A percentile compares a stretch with the other conserved stretches of the same genome.
These are phyloP conservation scores for Paecilomyces niveus DNA, from an alignment of 2,329 filamentous ascomycete genomes.

Conservation along the genomic window DNA sequence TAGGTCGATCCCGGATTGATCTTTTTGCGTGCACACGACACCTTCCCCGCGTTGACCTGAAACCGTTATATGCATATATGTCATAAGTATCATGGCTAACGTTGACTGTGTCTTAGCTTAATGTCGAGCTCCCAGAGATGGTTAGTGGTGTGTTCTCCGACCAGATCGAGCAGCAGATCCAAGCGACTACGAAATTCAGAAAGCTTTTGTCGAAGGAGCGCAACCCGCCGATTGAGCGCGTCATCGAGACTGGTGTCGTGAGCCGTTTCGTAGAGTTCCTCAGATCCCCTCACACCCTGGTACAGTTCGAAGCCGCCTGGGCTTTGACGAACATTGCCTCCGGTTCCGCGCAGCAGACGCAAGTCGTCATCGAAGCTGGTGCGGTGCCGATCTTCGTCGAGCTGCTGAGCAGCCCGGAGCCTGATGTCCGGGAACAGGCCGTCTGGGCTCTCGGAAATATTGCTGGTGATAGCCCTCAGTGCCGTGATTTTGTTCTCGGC, in stretches of 20 bases:
- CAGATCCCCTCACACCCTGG: constrained; percentile 91
- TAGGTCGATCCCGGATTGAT: not conserved
- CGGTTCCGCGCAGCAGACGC: constrained; percentile 91
- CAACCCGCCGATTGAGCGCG: constrained; percentile 97
- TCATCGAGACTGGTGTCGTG: constrained; percentile 98
- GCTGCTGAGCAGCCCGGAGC: constrained; percentile 88
- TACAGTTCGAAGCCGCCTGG: constrained; percentile 99
- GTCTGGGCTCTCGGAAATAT: constrained; percentile 99
- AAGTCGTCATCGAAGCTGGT: constrained; percentile 97
- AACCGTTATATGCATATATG: not conserved
- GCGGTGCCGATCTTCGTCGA: constrained; percentile 98
- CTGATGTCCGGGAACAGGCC: constrained; percentile 94
- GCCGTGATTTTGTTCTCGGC: constrained; percentile 91
- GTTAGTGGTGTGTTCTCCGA: constrained; percentile 97
- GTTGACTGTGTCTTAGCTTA: constrained; percentile 56
- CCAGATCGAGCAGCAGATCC: constrained; percentile 95
- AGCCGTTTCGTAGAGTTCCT: constrained; percentile 97
- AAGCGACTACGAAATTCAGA: constrained; percentile 95
- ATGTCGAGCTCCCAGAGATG: constrained; percentile 97
- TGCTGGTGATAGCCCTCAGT: constrained; percentile 94
- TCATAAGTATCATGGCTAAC: constrained; percentile 2
- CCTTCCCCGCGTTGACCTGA: not conserved
- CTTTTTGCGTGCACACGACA: not conserved
- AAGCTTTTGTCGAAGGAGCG: constrained; percentile 98
- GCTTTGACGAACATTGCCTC: constrained; percentile 98